Evolutionary conservation across 2,329 filamentous ascomycete species (phyloP).

Genomic region (Dendrostoma leiphaemia): DNA sequence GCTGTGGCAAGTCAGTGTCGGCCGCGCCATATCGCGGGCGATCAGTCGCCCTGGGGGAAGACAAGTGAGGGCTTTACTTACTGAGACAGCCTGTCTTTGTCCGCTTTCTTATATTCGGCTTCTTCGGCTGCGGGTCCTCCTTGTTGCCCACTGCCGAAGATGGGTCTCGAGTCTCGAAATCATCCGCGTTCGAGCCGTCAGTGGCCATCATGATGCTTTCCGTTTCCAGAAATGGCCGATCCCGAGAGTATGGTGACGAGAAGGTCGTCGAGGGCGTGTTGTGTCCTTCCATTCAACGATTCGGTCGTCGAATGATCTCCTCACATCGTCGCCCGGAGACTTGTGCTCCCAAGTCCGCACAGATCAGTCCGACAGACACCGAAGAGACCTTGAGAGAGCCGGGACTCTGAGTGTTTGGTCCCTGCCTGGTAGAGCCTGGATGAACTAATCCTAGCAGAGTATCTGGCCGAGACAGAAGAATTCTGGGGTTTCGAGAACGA

Average conservation of each 20-base stretch:
- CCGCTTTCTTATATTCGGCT: slow-evolving; percentile 57
- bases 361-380: not conserved
- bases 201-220: slow-evolving; percentile 7
- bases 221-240: not conserved
- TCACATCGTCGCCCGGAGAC: slow-evolving; percentile 7
- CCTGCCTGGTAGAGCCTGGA: not conserved
- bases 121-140: slow-evolving; percentile 45
- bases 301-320: not conserved
- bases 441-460: not conserved
- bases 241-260: not conserved
- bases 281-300: not conserved
- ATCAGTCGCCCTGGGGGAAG: not conserved
- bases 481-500: slow-evolving; percentile 1
- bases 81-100: slow-evolving; percentile 93
- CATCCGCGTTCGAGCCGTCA: slow-evolving; percentile 20
- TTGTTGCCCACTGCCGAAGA: slow-evolving; percentile 34
- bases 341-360: not conserved
- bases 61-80: slow-evolving; percentile 42
- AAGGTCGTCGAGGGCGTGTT: not conserved
- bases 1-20: slow-evolving; percentile 47
- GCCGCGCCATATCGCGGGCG: not conserved
- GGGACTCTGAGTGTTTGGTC: not conserved
- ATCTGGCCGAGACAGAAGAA: slow-evolving; percentile 16
- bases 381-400: not conserved
- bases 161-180: slow-evolving; percentile 30